Base-by-base conservation (phyloP, 228 moss, liverwort and hornwort species). In the Sphagnum fallax region DNA sequence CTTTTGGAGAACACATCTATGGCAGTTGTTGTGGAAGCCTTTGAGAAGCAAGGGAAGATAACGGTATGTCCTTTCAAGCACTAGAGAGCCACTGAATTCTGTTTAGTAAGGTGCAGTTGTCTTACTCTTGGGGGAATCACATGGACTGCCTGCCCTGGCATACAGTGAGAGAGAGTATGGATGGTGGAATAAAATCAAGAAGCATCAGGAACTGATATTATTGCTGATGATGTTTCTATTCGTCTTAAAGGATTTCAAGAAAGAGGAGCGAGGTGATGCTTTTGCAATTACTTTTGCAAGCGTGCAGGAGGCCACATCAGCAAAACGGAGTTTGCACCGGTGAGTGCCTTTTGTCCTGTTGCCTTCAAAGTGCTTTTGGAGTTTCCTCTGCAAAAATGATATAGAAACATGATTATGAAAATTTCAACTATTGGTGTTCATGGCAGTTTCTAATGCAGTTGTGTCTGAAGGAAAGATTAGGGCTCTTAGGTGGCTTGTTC, bases 1-100 rank as follows among this genome's bases (percentile, higher is more conserved):
- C 87, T 95, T 15, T 78, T 89, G 47, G 90, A 87, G 60, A 84
- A 81, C 49, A 92, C 89, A 16, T 90, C 95, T 48, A 95, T 95
- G 92, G 85, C 92, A 10, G 74, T 77, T 58, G 90, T 95, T 60
- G 92, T 95, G 76, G 92, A 84, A 82, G 89, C 90, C 71, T 95
- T 95, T 77, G 95, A 95, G 78, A 95, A 89, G 79, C 92, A 90
- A 80, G 95, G 95, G 55, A 92, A 92, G 69, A 86, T 95, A 61
- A 78, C 52, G 66, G 78, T 81, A 70, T 13, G 69, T 67, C 12
- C 10, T 53, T 52, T 32, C 32, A 32, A 32, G 32, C 32, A 32
- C 32, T 32, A 32, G 0, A 52, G 11, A 10, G 6, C 11, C 12
- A 15, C 14, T 61, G 32, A 32, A 32, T 32, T 32, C 32, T 32